Percentiles rank a stretch among this genome's conserved stretches.
Evolutionary conservation across 179 eudicot genomes (phyloP).

Genomic region (Gypsophila paniculata): DNA sequence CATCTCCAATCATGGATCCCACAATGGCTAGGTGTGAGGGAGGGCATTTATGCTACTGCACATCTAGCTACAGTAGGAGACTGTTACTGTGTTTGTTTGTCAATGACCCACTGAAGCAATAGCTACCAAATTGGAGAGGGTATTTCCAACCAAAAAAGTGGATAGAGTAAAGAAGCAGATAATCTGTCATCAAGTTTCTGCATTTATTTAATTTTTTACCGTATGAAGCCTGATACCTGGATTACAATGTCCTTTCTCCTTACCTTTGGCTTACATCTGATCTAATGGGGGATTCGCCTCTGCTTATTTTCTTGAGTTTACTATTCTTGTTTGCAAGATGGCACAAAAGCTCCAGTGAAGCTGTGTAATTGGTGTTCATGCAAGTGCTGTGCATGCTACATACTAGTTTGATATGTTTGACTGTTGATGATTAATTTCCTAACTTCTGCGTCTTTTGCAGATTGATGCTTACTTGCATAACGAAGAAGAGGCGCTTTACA

Average conservation of each 20-base stretch:
- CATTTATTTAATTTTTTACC: not conserved
- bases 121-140: not conserved
- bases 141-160: not conserved
- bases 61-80: slow-evolving; percentile 1
- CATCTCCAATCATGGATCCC: not conserved
- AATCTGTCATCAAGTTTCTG: not conserved
- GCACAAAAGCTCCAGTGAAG: not conserved
- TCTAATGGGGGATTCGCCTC: not conserved
- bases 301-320: not conserved
- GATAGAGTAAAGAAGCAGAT: not conserved
- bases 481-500: slow-evolving; percentile 59
- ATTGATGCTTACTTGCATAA: slow-evolving; percentile 62
- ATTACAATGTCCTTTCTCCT: not conserved
- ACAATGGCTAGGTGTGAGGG: not conserved
- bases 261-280: slow-evolving; percentile 9
- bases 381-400: not conserved
- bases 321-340: not conserved
- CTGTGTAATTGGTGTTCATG: not conserved
- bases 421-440: not conserved
- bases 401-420: not conserved
- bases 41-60: not conserved
- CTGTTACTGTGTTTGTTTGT: not conserved
- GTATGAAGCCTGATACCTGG: not conserved
- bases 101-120: not conserved
- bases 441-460: slow-evolving; percentile 24